A percentile compares a stretch with the other conserved stretches of the same genome.
These are phyloP conservation scores for Penicillium daleae DNA, from an alignment of 495 filamentous ascomycete species.

Conservation along the genomic window DNA sequence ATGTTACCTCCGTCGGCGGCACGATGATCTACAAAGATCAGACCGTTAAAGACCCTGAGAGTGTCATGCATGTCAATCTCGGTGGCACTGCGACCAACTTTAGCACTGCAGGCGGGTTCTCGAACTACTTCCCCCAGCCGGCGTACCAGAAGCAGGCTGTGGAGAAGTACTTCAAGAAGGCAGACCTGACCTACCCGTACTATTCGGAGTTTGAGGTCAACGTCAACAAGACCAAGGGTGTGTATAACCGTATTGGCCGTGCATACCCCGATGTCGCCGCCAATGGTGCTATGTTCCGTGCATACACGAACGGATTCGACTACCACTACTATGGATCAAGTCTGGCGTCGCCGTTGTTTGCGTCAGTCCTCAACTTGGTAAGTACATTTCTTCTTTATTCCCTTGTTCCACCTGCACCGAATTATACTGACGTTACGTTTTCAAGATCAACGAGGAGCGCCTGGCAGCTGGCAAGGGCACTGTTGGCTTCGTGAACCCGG, in stretches of 20 bases:
- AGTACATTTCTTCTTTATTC: background rate
- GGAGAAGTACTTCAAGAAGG: constrained; percentile 49
- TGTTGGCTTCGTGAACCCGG: constrained; percentile 57
- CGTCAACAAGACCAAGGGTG: constrained; percentile 46
- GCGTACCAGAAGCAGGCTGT: constrained; percentile 61
- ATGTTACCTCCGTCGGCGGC: constrained; percentile 56
- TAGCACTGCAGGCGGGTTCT: constrained; percentile 67
- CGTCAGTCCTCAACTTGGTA: constrained; percentile 53
- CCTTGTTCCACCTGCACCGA: background rate
- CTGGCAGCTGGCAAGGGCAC: constrained; percentile 48
- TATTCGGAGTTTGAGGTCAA: constrained; percentile 39
- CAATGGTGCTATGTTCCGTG: constrained; percentile 58
- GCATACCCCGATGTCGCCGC: constrained; percentile 69
- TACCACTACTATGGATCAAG: constrained; percentile 56
- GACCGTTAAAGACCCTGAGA: constrained; percentile 44
- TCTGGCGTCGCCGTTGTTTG: constrained; percentile 59
- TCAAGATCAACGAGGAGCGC: constrained; percentile 52
- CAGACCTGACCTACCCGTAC: constrained; percentile 50
- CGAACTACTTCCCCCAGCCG: constrained; percentile 65
- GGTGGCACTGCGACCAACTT: constrained; percentile 46
- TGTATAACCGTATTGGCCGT: constrained; percentile 62
- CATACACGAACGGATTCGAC: constrained; percentile 44
- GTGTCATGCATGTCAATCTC: constrained; percentile 39
- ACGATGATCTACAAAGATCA: constrained; percentile 50
- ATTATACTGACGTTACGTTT: background rate